Evolutionary conservation across 2,329 filamentous ascomycete genomes (phyloP).

Genomic region (Colletotrichum echinochloae): DNA sequence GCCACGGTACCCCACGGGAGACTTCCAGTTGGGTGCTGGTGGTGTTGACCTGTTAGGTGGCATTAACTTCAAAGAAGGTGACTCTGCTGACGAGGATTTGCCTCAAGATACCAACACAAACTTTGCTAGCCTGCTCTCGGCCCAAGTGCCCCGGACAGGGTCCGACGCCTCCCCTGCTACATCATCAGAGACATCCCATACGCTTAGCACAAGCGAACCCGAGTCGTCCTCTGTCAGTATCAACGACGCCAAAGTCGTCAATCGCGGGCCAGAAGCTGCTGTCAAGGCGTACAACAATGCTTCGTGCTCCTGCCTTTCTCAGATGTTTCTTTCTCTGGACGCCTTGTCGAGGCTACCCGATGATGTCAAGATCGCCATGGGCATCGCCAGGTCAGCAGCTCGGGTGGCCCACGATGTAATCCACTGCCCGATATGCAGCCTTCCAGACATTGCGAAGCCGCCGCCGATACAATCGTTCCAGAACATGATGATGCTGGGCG

Average conservation of each 20-base stretch:
- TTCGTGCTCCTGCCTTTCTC: slow-evolving; percentile 61
- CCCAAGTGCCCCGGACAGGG: slow-evolving; percentile 24
- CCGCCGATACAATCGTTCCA: slow-evolving; percentile 65
- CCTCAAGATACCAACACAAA: slow-evolving; percentile 47
- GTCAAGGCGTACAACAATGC: slow-evolving; percentile 40
- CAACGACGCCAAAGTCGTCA: background rate
- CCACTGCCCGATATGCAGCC: slow-evolving; percentile 62
- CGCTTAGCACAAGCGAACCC: slow-evolving; percentile 14
- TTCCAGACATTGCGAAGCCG: slow-evolving; percentile 50
- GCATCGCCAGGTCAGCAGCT: slow-evolving; percentile 60
- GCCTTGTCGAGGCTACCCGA: slow-evolving; percentile 60
- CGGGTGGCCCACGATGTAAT: slow-evolving; percentile 64
- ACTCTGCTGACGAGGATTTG: slow-evolving; percentile 44
- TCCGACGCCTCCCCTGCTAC: slow-evolving; percentile 15
- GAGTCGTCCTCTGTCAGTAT: slow-evolving; percentile 14
- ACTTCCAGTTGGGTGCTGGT: slow-evolving; percentile 41
- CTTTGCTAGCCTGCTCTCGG: slow-evolving; percentile 28
- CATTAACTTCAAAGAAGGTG: slow-evolving; percentile 50
- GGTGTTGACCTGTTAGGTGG: slow-evolving; percentile 48
- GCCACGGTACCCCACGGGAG: slow-evolving; percentile 33
- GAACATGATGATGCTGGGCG: slow-evolving; percentile 69
- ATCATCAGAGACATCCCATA: slow-evolving; percentile 26
- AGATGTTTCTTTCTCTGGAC: slow-evolving; percentile 63
- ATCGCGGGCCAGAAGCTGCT: background rate
- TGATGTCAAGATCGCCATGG: slow-evolving; percentile 60